These are phyloP conservation scores for Candida glucosophila DNA, from an alignment of 1,139 yeast genomes.

Conservation along the genomic window DNA sequence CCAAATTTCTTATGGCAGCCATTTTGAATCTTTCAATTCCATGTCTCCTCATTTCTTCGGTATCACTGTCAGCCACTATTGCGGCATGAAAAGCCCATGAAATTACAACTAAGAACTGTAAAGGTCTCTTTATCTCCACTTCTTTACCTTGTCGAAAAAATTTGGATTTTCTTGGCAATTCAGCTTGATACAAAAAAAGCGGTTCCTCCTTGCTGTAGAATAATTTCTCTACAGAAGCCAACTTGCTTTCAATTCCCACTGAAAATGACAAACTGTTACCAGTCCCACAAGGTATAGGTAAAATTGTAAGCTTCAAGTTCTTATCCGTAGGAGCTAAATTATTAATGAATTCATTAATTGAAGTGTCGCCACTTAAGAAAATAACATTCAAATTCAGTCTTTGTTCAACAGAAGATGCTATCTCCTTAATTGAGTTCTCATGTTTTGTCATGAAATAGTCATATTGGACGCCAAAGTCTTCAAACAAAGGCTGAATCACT, in stretches of 20 bases:
- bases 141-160: conserved; percentile 15
- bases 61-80: conserved; percentile 71
- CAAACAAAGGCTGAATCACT: conserved; percentile 40
- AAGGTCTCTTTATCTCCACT: conserved; percentile 12
- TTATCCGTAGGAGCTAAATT: conserved; percentile 15
- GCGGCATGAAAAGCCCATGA: conserved; percentile 89
- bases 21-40: conserved; percentile 62
- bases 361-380: conserved; percentile 80
- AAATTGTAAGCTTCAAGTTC: conserved; percentile 19
- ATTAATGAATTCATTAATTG: conserved; percentile 70
- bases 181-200: conserved; percentile 46
- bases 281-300: conserved; percentile 72
- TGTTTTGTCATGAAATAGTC: conserved; percentile 31
- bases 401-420: too few relatives aligned
- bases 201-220: conserved; percentile 29
- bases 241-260: conserved; percentile 31
- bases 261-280: conserved; percentile 78
- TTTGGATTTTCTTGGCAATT: conserved; percentile 45
- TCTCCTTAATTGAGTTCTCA: conserved; percentile 20
- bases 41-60: conserved; percentile 52
- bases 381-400: too few relatives aligned
- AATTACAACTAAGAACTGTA: conserved; percentile 55
- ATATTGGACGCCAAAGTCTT: conserved; percentile 23
- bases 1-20: conserved; percentile 55
- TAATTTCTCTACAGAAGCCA: conserved; percentile 33